phyloP scores from a whole-genome alignment of 2,329 filamentous ascomycete genomes.

The Ceratocystis smalleyi region DNA sequence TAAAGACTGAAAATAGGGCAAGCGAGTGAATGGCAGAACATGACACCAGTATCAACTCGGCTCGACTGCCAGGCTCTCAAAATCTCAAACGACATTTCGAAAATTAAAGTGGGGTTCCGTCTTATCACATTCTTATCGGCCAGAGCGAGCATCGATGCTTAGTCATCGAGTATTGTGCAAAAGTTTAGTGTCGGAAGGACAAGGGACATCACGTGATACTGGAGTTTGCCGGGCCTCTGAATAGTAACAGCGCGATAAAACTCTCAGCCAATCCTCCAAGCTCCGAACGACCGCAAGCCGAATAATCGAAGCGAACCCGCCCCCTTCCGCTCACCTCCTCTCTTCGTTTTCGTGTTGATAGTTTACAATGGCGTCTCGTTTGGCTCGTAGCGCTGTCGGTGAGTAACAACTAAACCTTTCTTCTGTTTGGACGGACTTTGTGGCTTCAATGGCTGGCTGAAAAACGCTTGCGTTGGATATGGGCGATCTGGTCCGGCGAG shows the following conservation, averaged over 20 bases:
- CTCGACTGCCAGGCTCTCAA: neutral
- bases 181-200: conserved; percentile 14
- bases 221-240: conserved; percentile 22
- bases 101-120: conserved; percentile 19
- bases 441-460: neutral
- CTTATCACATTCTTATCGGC: conserved; percentile 5
- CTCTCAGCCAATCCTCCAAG: conserved; percentile 30
- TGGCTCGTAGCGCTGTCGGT: conserved; percentile 92
- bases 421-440: neutral
- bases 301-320: conserved; percentile 28
- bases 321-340: conserved; percentile 4
- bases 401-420: conserved; percentile 31
- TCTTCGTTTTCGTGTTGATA: conserved; percentile 27
- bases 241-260: conserved; percentile 31
- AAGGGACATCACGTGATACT: conserved; percentile 25
- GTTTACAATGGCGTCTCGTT: conserved; percentile 86
- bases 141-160: neutral
- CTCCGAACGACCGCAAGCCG: conserved; percentile 26
- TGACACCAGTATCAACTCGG: neutral
- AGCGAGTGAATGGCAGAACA: neutral
- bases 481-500: neutral
- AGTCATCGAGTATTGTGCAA: neutral
- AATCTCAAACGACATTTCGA: conserved; percentile 16
- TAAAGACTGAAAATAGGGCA: neutral
- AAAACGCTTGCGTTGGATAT: neutral